phyloP scores from a whole-genome alignment of 2,329 filamentous ascomycete genomes.

The Ophiostoma angusticollis region DNA sequence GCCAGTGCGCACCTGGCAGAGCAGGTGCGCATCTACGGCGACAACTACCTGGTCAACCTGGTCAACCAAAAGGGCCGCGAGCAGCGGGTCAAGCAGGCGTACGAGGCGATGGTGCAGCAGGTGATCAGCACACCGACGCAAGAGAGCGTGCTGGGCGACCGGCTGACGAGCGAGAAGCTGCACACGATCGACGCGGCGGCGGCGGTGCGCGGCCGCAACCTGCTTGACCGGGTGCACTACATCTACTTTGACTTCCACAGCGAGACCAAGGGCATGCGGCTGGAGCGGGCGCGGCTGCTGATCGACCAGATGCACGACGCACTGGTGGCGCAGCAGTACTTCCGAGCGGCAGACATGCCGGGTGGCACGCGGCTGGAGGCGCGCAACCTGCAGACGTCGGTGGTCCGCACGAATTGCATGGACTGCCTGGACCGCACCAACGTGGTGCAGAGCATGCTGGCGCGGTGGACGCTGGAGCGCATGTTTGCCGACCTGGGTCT shows the following conservation, averaged over 20 bases:
- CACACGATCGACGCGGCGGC: conserved; percentile 57
- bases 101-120: conserved; percentile 75
- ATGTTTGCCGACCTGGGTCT: conserved; percentile 79
- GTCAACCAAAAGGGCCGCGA: conserved; percentile 95
- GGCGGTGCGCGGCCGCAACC: background rate
- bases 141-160: conserved; percentile 53
- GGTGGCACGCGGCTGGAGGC: conserved; percentile 62
- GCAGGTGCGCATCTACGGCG: conserved; percentile 85
- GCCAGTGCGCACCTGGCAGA: conserved; percentile 83
- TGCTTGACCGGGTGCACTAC: conserved; percentile 79
- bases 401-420: conserved; percentile 98
- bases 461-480: conserved; percentile 73
- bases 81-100: conserved; percentile 77
- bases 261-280: conserved; percentile 89
- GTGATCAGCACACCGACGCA: conserved; percentile 58
- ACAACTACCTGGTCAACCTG: conserved; percentile 93
- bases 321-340: conserved; percentile 73
- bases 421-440: conserved; percentile 97
- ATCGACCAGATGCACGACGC: conserved; percentile 70
- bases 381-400: conserved; percentile 68
- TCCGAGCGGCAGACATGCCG: conserved; percentile 79
- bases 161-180: conserved; percentile 67
- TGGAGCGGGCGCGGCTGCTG: conserved; percentile 80
- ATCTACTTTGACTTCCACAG: conserved; percentile 98
- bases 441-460: conserved; percentile 94